A percentile compares a stretch with the other conserved stretches of the same genome.
These are phyloP conservation scores for Apiospora kogelbergensis DNA, from an alignment of 2,329 filamentous ascomycete species.

Conservation along the genomic window DNA sequence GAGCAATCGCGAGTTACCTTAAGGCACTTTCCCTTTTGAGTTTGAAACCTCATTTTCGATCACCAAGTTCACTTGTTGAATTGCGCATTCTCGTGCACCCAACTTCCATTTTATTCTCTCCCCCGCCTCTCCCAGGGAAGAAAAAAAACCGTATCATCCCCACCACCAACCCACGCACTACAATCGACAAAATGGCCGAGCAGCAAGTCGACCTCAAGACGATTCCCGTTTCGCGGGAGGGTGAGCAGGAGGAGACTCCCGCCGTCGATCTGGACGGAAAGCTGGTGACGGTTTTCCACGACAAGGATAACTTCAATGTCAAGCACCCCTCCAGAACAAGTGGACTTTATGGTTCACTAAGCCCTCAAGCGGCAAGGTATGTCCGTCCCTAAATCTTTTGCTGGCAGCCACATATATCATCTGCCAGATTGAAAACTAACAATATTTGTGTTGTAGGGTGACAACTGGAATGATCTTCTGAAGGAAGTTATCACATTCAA, in stretches of 20 bases:
- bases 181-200: conserved; percentile 40
- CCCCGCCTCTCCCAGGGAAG: not conserved
- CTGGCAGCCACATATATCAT: not conserved
- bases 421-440: not conserved
- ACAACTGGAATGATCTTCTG: conserved; percentile 97
- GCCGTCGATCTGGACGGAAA: conserved; percentile 51
- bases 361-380: conserved; percentile 90
- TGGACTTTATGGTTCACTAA: conserved; percentile 99
- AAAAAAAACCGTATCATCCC: not conserved
- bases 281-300: conserved; percentile 92
- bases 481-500: conserved; percentile 99
- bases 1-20: not conserved
- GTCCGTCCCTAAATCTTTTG: conserved; percentile 28
- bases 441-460: conserved; percentile 58
- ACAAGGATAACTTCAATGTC: conserved; percentile 98
- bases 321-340: conserved; percentile 97
- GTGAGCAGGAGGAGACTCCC: conserved; percentile 55
- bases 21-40: not conserved
- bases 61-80: not conserved
- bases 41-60: not conserved
- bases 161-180: conserved; percentile 3
- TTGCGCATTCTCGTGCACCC: not conserved
- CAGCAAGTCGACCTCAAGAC: conserved; percentile 69
- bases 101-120: not conserved
- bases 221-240: conserved; percentile 65